Conservation (phyloP, 2,329 filamentous ascomycete species). For the Penicillium janthinellum region DNA sequence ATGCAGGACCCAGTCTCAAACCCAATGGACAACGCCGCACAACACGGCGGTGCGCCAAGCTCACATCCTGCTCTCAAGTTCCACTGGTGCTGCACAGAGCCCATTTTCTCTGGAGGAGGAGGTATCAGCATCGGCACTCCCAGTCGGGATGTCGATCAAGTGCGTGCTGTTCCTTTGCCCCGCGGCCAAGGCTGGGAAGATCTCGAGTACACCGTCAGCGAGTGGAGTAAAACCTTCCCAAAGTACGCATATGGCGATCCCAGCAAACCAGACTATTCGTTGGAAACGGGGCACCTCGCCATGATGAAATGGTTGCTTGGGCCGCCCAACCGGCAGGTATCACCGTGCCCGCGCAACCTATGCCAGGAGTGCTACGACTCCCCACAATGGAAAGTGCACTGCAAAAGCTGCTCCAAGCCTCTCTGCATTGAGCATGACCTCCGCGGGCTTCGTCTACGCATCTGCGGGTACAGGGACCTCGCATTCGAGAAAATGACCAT, state of each 20-base stretch:
- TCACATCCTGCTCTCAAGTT: slow-evolving; percentile 56
- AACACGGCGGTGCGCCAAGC: slow-evolving; percentile 36
- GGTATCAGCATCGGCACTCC: slow-evolving; percentile 60
- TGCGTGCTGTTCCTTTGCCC: slow-evolving; percentile 60
- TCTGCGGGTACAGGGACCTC: slow-evolving; percentile 60
- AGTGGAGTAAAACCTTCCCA: slow-evolving; percentile 45
- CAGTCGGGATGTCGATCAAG: slow-evolving; percentile 56
- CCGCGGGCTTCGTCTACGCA: slow-evolving; percentile 56
- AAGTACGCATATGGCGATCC: slow-evolving; percentile 46
- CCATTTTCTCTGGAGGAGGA: slow-evolving; percentile 61
- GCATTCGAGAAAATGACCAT: slow-evolving; percentile 51
- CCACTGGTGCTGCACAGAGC: slow-evolving; percentile 63
- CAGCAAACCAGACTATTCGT: slow-evolving; percentile 41
- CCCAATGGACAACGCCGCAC: slow-evolving; percentile 32
- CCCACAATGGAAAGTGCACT: slow-evolving; percentile 62
- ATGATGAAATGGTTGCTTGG: slow-evolving; percentile 53
- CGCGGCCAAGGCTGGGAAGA: slow-evolving; percentile 58
- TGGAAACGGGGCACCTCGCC: slow-evolving; percentile 43
- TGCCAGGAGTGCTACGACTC: slow-evolving; percentile 61
- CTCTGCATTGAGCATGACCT: slow-evolving; percentile 64
- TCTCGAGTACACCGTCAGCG: slow-evolving; percentile 51
- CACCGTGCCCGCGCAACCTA: slow-evolving; percentile 57
- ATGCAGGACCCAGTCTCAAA: slow-evolving; percentile 55
- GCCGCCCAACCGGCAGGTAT: slow-evolving; percentile 49
- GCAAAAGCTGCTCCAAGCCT: slow-evolving; percentile 58